phyloP scores from a whole-genome alignment of 805 yeast species.

The Barnettozyma pratensis region DNA sequence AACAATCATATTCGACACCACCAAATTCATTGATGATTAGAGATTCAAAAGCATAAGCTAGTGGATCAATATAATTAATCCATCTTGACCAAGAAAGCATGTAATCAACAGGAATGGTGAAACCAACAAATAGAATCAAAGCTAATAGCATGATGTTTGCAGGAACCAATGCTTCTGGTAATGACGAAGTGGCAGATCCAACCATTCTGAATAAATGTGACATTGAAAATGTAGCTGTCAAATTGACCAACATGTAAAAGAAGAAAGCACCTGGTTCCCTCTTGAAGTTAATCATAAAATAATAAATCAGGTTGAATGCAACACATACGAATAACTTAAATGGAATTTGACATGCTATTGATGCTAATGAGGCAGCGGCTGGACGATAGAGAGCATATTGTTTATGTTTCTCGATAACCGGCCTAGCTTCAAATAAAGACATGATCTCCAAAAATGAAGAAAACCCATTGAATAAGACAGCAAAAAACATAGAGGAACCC shows the following conservation, averaged over 20 bases:
- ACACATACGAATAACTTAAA: conserved; percentile 38
- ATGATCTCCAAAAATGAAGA: conserved; percentile 53
- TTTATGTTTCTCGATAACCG: conserved; percentile 55
- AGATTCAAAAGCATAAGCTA: conserved; percentile 54
- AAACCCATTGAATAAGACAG: conserved; percentile 57
- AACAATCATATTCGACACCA: conserved; percentile 41
- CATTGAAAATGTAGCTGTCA: conserved; percentile 46
- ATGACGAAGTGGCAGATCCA: conserved; percentile 43
- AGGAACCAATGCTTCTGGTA: conserved; percentile 55
- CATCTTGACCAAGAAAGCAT: conserved; percentile 64
- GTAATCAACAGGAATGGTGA: conserved; percentile 49
- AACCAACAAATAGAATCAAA: conserved; percentile 49
- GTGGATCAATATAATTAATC: conserved; percentile 57
- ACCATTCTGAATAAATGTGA: conserved; percentile 51
- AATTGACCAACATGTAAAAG: conserved; percentile 40
- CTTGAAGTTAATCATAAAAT: conserved; percentile 50
- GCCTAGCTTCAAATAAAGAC: conserved; percentile 32
- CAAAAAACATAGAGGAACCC: conserved; percentile 64
- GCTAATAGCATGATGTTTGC: conserved; percentile 45
- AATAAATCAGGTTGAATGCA: conserved; percentile 43
- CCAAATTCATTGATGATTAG: conserved; percentile 54
- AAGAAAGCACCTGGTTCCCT: conserved; percentile 52
- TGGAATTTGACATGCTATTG: conserved; percentile 56
- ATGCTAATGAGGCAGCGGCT: conserved; percentile 59
- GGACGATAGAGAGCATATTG: conserved; percentile 56